Evolutionary conservation across 192 early-diverging fungal genomes (phyloP), one percentile per base, ranked within the genome.

Genomic region (Ambispora gerdemannii): DNA sequence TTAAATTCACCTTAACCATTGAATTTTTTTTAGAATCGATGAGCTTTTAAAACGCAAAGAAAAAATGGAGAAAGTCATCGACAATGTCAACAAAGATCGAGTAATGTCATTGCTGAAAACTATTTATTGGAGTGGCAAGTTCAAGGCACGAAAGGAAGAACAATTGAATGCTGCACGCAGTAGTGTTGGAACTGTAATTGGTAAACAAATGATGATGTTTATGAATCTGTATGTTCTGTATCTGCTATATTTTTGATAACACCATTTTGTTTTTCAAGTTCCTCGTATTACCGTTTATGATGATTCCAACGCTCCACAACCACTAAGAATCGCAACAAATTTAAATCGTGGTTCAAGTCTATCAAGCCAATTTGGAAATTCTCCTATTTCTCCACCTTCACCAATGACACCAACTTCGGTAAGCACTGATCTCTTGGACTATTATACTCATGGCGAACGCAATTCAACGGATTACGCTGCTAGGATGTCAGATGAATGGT

Each of bases 21-120:
- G n/a, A n/a, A n/a, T 22, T 51, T 34, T 49, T 27, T 43, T n/a
- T 34, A 80, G 78, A 22, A 65, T 80, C 47, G 72, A 81, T 11
- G 80, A 81, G 17, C 64, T 77, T 17, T 33, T 81, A 22, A 61
- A 74, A 34, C 70, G 79, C 22, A 70, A 70, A 63, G 67, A 70
- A 34, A 81, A 81, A 49, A 53, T 75, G n/a, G 78, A 81, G 50
- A 71, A 31, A 13, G 67, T 70, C 20, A 58, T n/a, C 38, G 67
- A 70, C 24, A 58, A 28, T 13, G 67, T 70, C 19, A 55, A 70
- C 33, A 31, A 2, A 8, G 67, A 70, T 43, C 67, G 35, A 28
- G 67, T 70, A 31, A 34, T 56, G 51, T 70, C 67, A 25, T 28
- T 70, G 34, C 50, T 70, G 31, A 19, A 36, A 11, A 58, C 67